Percentiles rank a stretch among this genome's conserved stretches.
Evolutionary conservation across 306 rosid species (phyloP).

Genomic region (Glycine latifolia): DNA sequence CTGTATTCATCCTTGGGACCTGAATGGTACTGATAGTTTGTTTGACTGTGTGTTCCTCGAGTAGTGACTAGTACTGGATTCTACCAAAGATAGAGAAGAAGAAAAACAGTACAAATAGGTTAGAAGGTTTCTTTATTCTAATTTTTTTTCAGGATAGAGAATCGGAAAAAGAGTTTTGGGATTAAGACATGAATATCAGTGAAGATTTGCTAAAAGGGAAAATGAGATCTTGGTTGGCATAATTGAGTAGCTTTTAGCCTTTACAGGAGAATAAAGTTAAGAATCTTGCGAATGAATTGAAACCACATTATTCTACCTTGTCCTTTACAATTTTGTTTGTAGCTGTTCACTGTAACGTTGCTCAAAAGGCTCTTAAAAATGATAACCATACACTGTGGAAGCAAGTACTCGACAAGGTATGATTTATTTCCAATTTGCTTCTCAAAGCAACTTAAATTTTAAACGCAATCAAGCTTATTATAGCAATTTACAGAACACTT

Average conservation of each 20-base stretch:
- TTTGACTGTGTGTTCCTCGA: neutral
- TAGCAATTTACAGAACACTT: neutral
- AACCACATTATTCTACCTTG: conserved; percentile 44
- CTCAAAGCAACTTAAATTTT: neutral
- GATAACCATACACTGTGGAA: conserved; percentile 23
- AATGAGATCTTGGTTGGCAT: conserved; percentile 40
- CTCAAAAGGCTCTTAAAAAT: neutral
- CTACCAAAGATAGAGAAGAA: neutral
- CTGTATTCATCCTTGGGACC: neutral
- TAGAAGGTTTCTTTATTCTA: neutral
- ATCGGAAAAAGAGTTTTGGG: neutral
- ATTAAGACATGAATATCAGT: conserved; percentile 46
- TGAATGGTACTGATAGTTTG: neutral
- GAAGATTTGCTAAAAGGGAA: conserved; percentile 54
- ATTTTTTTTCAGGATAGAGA: neutral
- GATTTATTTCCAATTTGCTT: conserved; percentile 14
- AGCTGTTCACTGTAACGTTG: conserved; percentile 34
- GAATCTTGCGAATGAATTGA: conserved; percentile 46
- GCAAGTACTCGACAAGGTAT: conserved; percentile 8
- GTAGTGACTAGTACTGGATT: neutral
- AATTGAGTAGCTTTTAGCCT: conserved; percentile 49
- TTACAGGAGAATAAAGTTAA: conserved; percentile 50
- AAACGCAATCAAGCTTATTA: neutral
- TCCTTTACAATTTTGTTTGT: conserved; percentile 44
- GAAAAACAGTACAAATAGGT: conserved; percentile 6